Conservation (phyloP, 2,329 filamentous ascomycete species). For the Colletotrichum orbiculare region DNA sequence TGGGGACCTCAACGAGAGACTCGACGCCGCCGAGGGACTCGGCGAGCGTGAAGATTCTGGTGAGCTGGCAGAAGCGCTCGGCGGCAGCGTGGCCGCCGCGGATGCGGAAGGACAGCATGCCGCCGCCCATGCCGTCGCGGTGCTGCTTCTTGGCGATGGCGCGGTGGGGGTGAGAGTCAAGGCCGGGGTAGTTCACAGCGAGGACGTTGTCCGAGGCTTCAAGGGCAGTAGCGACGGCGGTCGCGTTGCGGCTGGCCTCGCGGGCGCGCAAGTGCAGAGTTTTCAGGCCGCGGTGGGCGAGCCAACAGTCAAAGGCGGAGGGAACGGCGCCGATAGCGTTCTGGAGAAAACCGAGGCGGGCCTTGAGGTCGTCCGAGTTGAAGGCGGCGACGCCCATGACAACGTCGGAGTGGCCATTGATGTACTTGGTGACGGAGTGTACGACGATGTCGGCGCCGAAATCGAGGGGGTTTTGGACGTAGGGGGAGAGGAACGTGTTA, state of each 20-base stretch:
- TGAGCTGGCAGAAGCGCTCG: conserved; percentile 90
- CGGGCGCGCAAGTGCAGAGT: conserved; percentile 93
- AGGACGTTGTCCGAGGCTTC: conserved; percentile 85
- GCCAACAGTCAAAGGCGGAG: conserved; percentile 96
- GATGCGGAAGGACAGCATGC: conserved; percentile 97
- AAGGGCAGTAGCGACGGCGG: conserved; percentile 79
- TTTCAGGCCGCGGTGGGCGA: conserved; percentile 96
- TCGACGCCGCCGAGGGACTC: conserved; percentile 95
- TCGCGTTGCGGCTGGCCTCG: conserved; percentile 86
- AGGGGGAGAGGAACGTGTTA: conserved; percentile 97
- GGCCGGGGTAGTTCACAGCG: conserved; percentile 93
- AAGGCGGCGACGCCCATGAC: conserved; percentile 98
- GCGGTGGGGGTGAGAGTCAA: conserved; percentile 88
- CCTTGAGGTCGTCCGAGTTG: conserved; percentile 84
- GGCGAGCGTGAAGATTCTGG: conserved; percentile 90
- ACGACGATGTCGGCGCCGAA: conserved; percentile 97
- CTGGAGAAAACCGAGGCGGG: conserved; percentile 88
- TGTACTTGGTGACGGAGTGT: conserved; percentile 98
- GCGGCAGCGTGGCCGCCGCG: conserved; percentile 86
- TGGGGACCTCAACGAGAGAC: conserved; percentile 89
- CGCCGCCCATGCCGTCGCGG: conserved; percentile 91
- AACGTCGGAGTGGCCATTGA: conserved; percentile 96
- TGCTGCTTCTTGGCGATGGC: conserved; percentile 90
- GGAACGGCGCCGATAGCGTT: conserved; percentile 97
- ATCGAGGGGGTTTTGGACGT: conserved; percentile 95